Percentiles rank a stretch among this genome's conserved stretches.
phyloP scores from a whole-genome alignment of 2,329 filamentous ascomycete genomes.

The Magnaporthiopsis incrustans region DNA sequence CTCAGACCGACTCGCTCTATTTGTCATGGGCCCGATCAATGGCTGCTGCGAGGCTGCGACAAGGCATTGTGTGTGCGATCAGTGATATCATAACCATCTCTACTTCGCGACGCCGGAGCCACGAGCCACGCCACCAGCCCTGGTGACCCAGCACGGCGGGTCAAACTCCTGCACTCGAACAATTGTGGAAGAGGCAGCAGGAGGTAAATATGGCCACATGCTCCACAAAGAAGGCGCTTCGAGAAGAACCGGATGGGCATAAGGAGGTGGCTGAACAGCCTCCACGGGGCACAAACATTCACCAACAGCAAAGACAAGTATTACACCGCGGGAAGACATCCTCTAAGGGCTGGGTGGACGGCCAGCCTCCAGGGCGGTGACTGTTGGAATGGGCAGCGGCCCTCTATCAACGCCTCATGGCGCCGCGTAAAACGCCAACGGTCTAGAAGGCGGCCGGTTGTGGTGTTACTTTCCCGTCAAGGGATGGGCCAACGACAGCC shows the following conservation, averaged over 20 bases:
- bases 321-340: not conserved
- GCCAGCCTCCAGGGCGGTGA: not conserved
- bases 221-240: not conserved
- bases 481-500: not conserved
- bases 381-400: not conserved
- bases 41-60: not conserved
- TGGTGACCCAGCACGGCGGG: no score
- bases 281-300: not conserved
- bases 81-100: not conserved
- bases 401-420: not conserved
- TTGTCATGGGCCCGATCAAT: not conserved
- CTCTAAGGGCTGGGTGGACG: not conserved
- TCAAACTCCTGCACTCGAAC: not conserved
- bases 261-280: not conserved
- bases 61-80: not conserved
- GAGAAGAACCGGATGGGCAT: not conserved
- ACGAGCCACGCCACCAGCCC: not conserved
- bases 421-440: not conserved
- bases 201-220: no score
- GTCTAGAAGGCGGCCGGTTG: no score
- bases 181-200: not conserved
- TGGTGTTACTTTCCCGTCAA: no score
- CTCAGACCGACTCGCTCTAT: not conserved
- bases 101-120: not conserved
- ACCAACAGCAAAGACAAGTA: not conserved